Evolutionary conservation across 495 filamentous ascomycete species (phyloP).

Genomic region (Aspergillus hancockii): DNA sequence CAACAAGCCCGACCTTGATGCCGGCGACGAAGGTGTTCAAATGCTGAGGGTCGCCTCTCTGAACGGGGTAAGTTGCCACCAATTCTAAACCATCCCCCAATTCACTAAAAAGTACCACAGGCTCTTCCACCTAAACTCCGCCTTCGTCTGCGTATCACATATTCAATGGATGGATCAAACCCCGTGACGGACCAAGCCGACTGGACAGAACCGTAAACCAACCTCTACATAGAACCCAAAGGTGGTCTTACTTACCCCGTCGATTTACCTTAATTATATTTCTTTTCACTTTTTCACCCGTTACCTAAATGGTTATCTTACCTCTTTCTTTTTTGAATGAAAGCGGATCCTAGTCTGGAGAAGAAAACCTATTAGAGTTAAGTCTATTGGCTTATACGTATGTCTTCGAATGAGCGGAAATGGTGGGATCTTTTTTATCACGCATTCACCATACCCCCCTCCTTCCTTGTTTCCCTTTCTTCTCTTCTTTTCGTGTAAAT

Average conservation of each 20-base stretch:
- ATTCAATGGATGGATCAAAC: slow-evolving; percentile 65
- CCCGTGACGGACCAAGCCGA: slow-evolving; percentile 89
- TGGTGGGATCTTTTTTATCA: background rate
- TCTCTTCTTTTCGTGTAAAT: slow-evolving; percentile 11
- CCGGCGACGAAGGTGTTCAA: slow-evolving; percentile 82
- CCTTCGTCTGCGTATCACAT: slow-evolving; percentile 82
- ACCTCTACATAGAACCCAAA: background rate
- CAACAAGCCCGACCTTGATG: slow-evolving; percentile 70
- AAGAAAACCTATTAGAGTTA: background rate
- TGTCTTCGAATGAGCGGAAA: background rate
- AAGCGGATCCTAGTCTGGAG: background rate
- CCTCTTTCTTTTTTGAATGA: slow-evolving; percentile 8
- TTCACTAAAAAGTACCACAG: slow-evolving; percentile 39
- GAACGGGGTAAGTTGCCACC: slow-evolving; percentile 74
- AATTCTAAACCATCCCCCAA: slow-evolving; percentile 8
- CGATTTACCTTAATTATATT: slow-evolving; percentile 3
- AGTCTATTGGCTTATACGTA: background rate
- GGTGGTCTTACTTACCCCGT: background rate
- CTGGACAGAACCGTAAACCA: slow-evolving; percentile 75
- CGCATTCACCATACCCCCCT: slow-evolving; percentile 11
- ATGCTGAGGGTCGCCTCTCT: slow-evolving; percentile 80
- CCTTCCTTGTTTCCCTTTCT: background rate
- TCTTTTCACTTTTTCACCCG: background rate
- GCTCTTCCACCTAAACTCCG: slow-evolving; percentile 70
- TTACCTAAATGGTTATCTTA: slow-evolving; percentile 5